Base-by-base conservation (phyloP, 1,284 basidiomycete species). In the Pseudozyma sp. region DNA sequence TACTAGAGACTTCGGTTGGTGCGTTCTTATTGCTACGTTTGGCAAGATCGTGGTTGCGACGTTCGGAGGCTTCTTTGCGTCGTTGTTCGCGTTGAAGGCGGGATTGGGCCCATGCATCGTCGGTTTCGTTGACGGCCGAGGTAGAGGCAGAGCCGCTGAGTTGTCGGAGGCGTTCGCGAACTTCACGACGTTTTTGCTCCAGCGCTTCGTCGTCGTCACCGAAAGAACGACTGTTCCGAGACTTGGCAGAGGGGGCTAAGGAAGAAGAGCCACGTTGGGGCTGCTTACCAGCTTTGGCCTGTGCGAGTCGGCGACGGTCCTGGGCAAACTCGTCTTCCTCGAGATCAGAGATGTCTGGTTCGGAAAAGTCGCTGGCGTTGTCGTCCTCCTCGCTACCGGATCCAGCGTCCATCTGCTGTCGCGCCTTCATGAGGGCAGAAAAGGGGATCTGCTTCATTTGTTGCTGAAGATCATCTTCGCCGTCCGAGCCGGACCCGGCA, bases 11-110 rank as follows among this genome's bases (percentile, higher is more conserved):
- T 87, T 89, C 5, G 94, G 96, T 1, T 93, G 96, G 65, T 92
- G 95, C 94, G 86, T 97, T 92, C 83, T 98, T 98, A 84, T 90
- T 90, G 4, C 89, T 86, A 49, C 95, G 88, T 84, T 92, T 92
- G 21, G 50, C 68, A 45, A 52, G 76, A 62, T 59, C 64, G 61
- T 49, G 72, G 64, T 7, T 25, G 21, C 45, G 18, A 6, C 25
- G 77, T 54, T 64, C 60, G 35, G 39, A 40, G 39, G 13, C 35
- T 12, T 60, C 62, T 38, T 66, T 47, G 48, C 55, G 56, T 12
- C 58, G 52, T 31, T 61, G 42, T 21, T 66, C 61, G 31, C 60
- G 59, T 16, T 35, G 43, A 18, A 39, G 31, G 47, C 58, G 61
- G 0, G 58, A 35, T 59, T 59, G 48, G 2, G 70, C 54, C 65